Conservation (phyloP, 257 asterid species). For the Solanum peruvianum region DNA sequence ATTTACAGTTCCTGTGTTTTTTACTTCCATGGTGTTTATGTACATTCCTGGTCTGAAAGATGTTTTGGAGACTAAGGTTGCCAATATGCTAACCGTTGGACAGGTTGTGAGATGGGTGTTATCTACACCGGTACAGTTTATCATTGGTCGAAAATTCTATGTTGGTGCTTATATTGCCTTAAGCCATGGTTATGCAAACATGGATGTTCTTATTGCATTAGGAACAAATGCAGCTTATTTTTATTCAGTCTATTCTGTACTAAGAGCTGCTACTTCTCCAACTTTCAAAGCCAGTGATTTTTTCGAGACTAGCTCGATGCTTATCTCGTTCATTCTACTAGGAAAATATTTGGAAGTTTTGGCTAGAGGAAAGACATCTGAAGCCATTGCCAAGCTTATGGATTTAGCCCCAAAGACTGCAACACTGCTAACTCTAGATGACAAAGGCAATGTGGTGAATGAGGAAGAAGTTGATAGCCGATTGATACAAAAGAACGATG, state of each 20-base stretch:
- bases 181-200: constrained; percentile 44
- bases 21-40: constrained; percentile 58
- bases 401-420: constrained; percentile 49
- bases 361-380: constrained; percentile 66
- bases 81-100: constrained; percentile 38
- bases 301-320: constrained; percentile 69
- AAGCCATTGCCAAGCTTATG: constrained; percentile 63
- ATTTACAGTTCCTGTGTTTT: constrained; percentile 47
- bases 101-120: constrained; percentile 36
- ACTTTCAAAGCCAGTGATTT: constrained; percentile 40
- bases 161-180: constrained; percentile 44
- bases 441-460: constrained; percentile 23
- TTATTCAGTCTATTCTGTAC: constrained; percentile 45
- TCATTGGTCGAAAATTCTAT: constrained; percentile 55
- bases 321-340: constrained; percentile 47
- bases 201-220: constrained; percentile 57
- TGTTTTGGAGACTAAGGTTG: constrained; percentile 24
- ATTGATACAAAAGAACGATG: constrained; percentile 45
- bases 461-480: constrained; percentile 53
- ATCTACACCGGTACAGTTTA: constrained; percentile 54
- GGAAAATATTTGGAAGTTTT: constrained; percentile 61
- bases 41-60: constrained; percentile 42
- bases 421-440: constrained; percentile 21
- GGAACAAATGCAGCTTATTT: constrained; percentile 71
- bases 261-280: constrained; percentile 38